These are phyloP conservation scores for Paecilomyces variotii DNA, from an alignment of 2,329 filamentous ascomycete genomes.

Conservation along the genomic window DNA sequence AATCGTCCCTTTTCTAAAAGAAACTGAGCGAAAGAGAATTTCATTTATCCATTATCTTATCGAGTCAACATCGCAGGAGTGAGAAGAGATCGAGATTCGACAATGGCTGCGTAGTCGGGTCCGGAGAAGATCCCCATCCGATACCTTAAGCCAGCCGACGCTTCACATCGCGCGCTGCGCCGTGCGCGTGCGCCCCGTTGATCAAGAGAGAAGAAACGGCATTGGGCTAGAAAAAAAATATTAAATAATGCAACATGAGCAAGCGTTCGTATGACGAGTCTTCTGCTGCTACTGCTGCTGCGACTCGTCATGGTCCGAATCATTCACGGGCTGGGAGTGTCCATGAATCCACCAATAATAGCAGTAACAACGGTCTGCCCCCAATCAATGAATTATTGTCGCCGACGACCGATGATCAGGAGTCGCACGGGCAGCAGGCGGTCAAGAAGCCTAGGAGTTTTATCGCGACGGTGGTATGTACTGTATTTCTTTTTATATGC, in stretches of 20 bases:
- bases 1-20: not conserved
- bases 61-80: not conserved
- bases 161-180: not conserved
- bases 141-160: not conserved
- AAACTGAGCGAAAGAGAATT: not conserved
- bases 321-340: slow-evolving; percentile 5
- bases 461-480: slow-evolving; percentile 30
- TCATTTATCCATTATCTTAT: not conserved
- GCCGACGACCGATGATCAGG: slow-evolving; percentile 21
- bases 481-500: not conserved
- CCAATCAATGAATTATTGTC: slow-evolving; percentile 29
- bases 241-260: slow-evolving; percentile 25
- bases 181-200: not conserved
- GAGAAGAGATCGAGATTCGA: not conserved
- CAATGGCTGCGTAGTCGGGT: not conserved
- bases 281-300: slow-evolving; percentile 1
- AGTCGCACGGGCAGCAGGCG: slow-evolving; percentile 13
- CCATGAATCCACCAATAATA: slow-evolving; percentile 14
- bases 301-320: slow-evolving; percentile 13
- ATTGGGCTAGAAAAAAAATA: not conserved
- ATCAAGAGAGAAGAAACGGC: not conserved
- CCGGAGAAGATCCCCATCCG: not conserved
- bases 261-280: slow-evolving; percentile 27
- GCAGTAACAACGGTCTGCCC: slow-evolving; percentile 17
- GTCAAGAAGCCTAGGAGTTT: slow-evolving; percentile 31